phyloP scores from a whole-genome alignment of 306 rosid genomes.

The Bauhinia variegata region DNA sequence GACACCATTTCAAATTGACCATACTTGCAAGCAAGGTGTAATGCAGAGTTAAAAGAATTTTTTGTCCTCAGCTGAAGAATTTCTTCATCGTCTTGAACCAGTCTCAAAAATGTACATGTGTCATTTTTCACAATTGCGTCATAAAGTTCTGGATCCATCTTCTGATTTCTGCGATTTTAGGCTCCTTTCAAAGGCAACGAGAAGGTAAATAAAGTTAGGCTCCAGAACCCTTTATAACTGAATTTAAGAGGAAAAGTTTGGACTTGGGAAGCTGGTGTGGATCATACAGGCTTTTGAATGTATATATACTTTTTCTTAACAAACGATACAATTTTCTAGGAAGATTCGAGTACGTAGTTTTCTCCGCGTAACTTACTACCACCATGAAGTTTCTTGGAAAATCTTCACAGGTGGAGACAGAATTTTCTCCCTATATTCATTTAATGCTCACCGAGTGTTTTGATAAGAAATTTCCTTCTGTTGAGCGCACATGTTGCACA shows the following conservation, averaged over 20 bases:
- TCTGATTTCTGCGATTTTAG: background rate
- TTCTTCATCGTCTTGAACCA: slow-evolving; percentile 47
- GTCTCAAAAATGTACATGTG: slow-evolving; percentile 35
- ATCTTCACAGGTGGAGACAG: no score
- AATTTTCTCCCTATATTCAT: no score
- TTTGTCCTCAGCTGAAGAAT: slow-evolving; percentile 53
- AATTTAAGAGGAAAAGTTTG: slow-evolving; percentile 12
- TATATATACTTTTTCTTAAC: background rate
- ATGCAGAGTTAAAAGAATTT: slow-evolving; percentile 49
- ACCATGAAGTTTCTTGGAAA: slow-evolving; percentile 36
- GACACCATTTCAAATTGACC: slow-evolving; percentile 53
- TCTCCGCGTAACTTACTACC: no score
- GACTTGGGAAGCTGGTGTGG: slow-evolving; percentile 2
- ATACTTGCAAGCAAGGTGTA: slow-evolving; percentile 66
- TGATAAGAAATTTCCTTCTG: no score
- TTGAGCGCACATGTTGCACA: no score
- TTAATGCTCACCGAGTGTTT: no score
- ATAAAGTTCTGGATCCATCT: slow-evolving; percentile 55
- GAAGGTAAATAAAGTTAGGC: background rate
- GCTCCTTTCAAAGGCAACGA: no score
- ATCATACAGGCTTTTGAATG: background rate
- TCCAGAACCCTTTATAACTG: slow-evolving; percentile 13
- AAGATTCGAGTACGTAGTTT: no score
- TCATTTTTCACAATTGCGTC: slow-evolving; percentile 53
- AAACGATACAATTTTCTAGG: slow-evolving; percentile 19